These are phyloP conservation scores for Mortierella sp. DNA, from an alignment of 371 early-diverging fungal genomes.

Conservation along the genomic window DNA sequence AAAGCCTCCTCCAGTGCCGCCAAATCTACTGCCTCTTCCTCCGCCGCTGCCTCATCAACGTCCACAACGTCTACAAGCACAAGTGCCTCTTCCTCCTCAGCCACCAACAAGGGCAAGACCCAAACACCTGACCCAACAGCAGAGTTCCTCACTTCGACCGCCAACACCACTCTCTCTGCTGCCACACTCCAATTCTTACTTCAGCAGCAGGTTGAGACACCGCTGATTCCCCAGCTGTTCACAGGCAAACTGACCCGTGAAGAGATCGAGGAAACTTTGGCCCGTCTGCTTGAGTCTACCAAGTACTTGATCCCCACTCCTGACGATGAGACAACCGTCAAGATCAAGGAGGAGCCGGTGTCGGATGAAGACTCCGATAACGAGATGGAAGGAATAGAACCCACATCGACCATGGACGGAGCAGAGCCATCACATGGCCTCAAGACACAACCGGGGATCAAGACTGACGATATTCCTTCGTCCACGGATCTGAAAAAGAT, in stretches of 20 bases:
- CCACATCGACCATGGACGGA: neutral
- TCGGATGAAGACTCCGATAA: constrained; percentile 27
- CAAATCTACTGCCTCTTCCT: constrained; percentile 9
- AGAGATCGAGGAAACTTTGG: constrained; percentile 50
- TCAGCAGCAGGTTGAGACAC: constrained; percentile 50
- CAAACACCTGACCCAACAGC: constrained; percentile 23
- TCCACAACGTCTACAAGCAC: neutral
- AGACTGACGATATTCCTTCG: constrained; percentile 39
- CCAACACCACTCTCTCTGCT: constrained; percentile 47
- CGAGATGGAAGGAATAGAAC: constrained; percentile 17
- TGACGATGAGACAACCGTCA: neutral
- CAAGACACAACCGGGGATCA: constrained; percentile 41
- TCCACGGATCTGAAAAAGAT: constrained; percentile 62
- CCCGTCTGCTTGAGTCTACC: constrained; percentile 49
- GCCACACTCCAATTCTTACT: constrained; percentile 51
- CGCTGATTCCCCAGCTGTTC: constrained; percentile 50
- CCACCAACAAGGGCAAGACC: constrained; percentile 6
- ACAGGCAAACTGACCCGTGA: constrained; percentile 47
- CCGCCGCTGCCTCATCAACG: constrained; percentile 4
- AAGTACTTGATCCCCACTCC: constrained; percentile 32
- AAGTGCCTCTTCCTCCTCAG: constrained; percentile 1
- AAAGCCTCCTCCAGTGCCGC: constrained; percentile 6
- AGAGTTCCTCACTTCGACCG: constrained; percentile 31
- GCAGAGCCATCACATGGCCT: constrained; percentile 2
- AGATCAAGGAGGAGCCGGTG: constrained; percentile 25